phyloP scores from a whole-genome alignment of 2,329 filamentous ascomycete genomes.

The Colletotrichum viniferum region DNA sequence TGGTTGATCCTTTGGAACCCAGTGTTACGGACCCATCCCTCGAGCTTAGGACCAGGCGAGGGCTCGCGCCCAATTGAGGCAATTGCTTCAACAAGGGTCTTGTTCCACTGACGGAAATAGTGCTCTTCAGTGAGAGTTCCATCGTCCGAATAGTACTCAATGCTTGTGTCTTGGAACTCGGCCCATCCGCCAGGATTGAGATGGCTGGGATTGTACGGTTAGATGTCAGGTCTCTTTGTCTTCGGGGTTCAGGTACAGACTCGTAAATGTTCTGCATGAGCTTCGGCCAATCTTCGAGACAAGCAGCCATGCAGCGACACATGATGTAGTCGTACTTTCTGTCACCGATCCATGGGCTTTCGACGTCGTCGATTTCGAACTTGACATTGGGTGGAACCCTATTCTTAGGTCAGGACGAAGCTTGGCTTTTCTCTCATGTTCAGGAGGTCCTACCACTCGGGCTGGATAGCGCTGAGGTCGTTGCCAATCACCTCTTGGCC shows the following conservation, averaged over 20 bases:
- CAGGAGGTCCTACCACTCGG: slow-evolving; percentile 22
- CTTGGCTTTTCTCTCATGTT: neutral
- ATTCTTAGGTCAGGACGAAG: neutral
- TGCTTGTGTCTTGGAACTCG: slow-evolving; percentile 25
- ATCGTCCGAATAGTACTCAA: slow-evolving; percentile 30
- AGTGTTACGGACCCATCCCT: slow-evolving; percentile 31
- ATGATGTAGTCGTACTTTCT: slow-evolving; percentile 40
- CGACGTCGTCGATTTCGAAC: slow-evolving; percentile 40
- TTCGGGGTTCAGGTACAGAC: neutral
- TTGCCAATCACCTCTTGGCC: slow-evolving; percentile 28
- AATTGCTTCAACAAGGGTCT: slow-evolving; percentile 20
- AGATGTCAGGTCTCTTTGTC: neutral
- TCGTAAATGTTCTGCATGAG: slow-evolving; percentile 26
- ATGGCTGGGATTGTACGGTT: slow-evolving; percentile 24
- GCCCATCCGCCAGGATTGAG: slow-evolving; percentile 23
- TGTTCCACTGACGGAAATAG: slow-evolving; percentile 24
- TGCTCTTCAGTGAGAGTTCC: slow-evolving; percentile 26
- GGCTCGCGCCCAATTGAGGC: slow-evolving; percentile 25
- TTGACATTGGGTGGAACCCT: slow-evolving; percentile 36
- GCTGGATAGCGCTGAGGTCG: slow-evolving; percentile 35
- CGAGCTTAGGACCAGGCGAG: slow-evolving; percentile 25
- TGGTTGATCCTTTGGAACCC: slow-evolving; percentile 40
- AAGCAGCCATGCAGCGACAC: slow-evolving; percentile 34
- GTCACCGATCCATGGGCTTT: slow-evolving; percentile 28
- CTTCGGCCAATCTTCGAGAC: slow-evolving; percentile 34